phyloP scores from a whole-genome alignment of 169 alveolate species.

The Plasmodium falciparum region DNA sequence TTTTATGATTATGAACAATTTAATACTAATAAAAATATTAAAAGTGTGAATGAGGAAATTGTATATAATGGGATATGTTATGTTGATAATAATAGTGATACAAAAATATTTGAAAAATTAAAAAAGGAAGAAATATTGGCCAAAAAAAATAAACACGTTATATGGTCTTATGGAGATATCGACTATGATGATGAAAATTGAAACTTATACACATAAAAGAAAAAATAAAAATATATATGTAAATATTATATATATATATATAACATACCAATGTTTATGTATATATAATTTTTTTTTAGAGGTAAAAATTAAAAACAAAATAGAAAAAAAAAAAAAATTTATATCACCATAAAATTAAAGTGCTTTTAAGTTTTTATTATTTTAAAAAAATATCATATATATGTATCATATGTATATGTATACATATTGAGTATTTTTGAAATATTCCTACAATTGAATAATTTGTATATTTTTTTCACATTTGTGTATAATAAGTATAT shows the following conservation, averaged over 20 bases:
- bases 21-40: constrained; percentile 66
- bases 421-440: too few relatives aligned
- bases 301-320: too few relatives aligned
- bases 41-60: constrained; percentile 71
- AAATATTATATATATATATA: not conserved
- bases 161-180: constrained; percentile 75
- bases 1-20: constrained; percentile 73
- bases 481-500: too few relatives aligned
- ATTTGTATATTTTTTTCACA: too few relatives aligned
- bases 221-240: not conserved
- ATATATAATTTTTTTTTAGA: not conserved
- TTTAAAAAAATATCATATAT: too few relatives aligned
- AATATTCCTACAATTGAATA: too few relatives aligned
- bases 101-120: constrained; percentile 72
- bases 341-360: too few relatives aligned
- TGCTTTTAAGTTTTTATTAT: too few relatives aligned
- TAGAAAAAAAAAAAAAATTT: too few relatives aligned
- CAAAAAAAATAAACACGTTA: constrained; percentile 41
- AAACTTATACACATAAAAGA: not conserved
- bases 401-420: too few relatives aligned
- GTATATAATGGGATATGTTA: constrained; percentile 47
- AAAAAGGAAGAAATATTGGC: constrained; percentile 57
- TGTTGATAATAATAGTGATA: constrained; percentile 58
- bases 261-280: not conserved
- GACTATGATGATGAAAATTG: constrained; percentile 58